Percentiles rank a stretch among this genome's conserved stretches.
phyloP scores from a whole-genome alignment of 2,329 filamentous ascomycete species.

The Apiospora malaysiana region DNA sequence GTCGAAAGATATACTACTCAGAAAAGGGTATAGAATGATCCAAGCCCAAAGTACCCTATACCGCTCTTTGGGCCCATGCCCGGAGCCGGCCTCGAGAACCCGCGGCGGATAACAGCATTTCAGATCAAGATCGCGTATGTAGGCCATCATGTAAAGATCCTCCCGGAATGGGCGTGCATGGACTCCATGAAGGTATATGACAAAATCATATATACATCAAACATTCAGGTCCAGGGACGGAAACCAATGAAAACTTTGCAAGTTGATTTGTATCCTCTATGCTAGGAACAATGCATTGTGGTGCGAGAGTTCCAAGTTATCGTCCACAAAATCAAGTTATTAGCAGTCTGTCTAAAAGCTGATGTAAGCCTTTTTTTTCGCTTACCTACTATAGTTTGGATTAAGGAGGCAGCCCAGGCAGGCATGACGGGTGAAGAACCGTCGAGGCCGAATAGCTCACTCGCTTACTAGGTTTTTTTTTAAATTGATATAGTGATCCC shows the following conservation, averaged over 20 bases:
- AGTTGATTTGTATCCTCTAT: background rate
- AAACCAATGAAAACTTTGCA: background rate
- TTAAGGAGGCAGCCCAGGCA: background rate
- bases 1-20: background rate
- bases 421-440: background rate
- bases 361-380: background rate
- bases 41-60: background rate
- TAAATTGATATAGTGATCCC: background rate
- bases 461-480: background rate
- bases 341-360: background rate
- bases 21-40: background rate
- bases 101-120: background rate
- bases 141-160: background rate
- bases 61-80: background rate
- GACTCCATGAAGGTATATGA: background rate
- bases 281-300: background rate
- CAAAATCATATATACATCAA: background rate
- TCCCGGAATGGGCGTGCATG: background rate
- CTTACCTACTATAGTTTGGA: background rate
- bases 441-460: background rate
- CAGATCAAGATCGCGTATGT: background rate
- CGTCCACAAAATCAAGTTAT: background rate
- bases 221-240: too few species aligned
- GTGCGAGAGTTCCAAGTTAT: background rate
- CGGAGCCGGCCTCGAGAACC: background rate